These are phyloP conservation scores for Tylopilus subfusipes DNA, from an alignment of 768 basidiomycete species.

Conservation along the genomic window DNA sequence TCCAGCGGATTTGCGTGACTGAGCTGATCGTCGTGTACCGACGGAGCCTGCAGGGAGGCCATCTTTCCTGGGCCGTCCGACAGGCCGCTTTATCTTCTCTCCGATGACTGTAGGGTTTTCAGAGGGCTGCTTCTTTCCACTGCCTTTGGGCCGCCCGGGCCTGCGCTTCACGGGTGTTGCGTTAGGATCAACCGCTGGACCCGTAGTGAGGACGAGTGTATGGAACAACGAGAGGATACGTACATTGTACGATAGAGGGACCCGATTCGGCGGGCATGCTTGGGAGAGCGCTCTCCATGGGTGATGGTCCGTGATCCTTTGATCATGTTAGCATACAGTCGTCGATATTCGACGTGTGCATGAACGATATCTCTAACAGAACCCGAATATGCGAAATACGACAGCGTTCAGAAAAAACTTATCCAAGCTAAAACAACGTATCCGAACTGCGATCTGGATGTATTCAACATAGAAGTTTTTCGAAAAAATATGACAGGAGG, in stretches of 20 bases:
- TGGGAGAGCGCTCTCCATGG: constrained; percentile 28
- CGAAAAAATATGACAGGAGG: constrained; percentile 14
- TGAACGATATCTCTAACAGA: constrained; percentile 31
- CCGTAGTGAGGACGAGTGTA: constrained; percentile 5
- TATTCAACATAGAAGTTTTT: constrained; percentile 7
- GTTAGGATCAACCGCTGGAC: constrained; percentile 26
- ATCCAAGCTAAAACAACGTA: constrained; percentile 32
- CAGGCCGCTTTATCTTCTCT: constrained; percentile 69
- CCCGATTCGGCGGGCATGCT: constrained; percentile 27
- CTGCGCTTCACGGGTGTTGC: constrained; percentile 53
- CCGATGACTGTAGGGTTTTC: constrained; percentile 37
- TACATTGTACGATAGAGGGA: constrained; percentile 28
- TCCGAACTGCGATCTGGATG: constrained; percentile 23
- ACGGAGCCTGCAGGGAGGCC: constrained; percentile 77
- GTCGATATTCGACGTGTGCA: constrained; percentile 17
- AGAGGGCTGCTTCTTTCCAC: constrained; percentile 61
- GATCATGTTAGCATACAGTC: constrained; percentile 24
- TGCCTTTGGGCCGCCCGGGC: constrained; percentile 77
- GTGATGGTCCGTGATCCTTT: constrained; percentile 13
- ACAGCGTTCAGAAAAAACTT: constrained; percentile 27
- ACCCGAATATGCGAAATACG: constrained; percentile 35
- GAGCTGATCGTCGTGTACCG: constrained; percentile 39
- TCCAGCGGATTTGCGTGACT: constrained; percentile 40
- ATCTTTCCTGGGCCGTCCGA: constrained; percentile 78
- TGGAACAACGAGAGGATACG: neutral